Evolutionary conservation across 139 green algal species (phyloP).

Genomic region (Tetraselmis striata): DNA sequence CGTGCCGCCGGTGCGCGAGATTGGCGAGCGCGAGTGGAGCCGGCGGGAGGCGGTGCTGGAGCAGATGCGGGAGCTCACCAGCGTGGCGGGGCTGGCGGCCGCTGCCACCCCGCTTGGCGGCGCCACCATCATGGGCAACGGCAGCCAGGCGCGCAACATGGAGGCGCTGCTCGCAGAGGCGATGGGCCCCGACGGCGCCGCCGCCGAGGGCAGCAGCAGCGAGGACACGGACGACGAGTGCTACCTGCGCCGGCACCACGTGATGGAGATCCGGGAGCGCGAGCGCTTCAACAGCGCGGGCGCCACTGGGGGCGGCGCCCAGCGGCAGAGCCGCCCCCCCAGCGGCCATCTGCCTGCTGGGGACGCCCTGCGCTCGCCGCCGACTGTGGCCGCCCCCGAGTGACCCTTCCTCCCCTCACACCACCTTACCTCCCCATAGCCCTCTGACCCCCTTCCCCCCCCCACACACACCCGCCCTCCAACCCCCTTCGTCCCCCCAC

Average conservation of each 20-base stretch:
- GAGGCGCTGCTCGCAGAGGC: neutral
- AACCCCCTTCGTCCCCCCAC: too few species aligned
- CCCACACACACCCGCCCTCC: too few species aligned
- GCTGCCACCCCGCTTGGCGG: neutral
- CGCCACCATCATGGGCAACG: neutral
- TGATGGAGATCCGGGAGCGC: constrained; percentile 34
- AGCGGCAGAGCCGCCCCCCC: too few species aligned
- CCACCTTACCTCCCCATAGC: too few species aligned
- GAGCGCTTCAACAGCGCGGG: constrained; percentile 1
- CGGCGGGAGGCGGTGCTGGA: neutral
- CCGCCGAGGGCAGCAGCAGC: constrained; percentile 32
- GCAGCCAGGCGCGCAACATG: neutral
- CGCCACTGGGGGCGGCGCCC: neutral
- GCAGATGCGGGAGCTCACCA: neutral
- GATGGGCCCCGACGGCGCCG: neutral
- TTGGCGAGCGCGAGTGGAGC: neutral
- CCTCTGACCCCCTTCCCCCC: too few species aligned
- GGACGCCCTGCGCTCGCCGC: too few species aligned
- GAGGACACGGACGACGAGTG: constrained; percentile 40
- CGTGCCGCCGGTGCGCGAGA: neutral
- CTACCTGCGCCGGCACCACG: constrained; percentile 20
- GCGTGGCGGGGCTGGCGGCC: neutral
- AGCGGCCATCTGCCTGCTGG: too few species aligned
- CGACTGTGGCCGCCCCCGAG: too few species aligned
- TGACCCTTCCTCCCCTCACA: too few species aligned